Conservation (phyloP, 2,329 filamentous ascomycete species). For the Fusarium torulosum region DNA sequence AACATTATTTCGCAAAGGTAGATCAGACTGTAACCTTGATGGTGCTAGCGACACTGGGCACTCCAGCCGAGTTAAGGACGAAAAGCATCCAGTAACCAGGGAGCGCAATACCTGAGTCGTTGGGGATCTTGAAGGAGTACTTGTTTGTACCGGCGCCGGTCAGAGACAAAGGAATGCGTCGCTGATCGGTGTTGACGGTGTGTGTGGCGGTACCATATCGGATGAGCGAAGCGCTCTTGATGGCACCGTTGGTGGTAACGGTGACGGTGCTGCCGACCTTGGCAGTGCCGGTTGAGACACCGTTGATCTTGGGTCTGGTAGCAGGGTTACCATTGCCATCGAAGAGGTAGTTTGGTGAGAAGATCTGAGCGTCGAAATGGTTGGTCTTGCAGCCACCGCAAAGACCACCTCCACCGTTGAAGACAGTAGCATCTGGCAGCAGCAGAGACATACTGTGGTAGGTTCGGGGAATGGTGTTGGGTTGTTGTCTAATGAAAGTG, state of each 20-base stretch:
- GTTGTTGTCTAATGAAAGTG: conserved; percentile 26
- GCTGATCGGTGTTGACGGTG: conserved; percentile 42
- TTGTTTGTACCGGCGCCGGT: conserved; percentile 24
- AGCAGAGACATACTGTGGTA: conserved; percentile 38
- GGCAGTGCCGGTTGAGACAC: conserved; percentile 21
- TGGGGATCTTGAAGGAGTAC: conserved; percentile 33
- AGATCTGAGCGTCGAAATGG: conserved; percentile 43
- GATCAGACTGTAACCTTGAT: conserved; percentile 32
- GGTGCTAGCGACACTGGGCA: conserved; percentile 38
- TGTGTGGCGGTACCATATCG: conserved; percentile 41
- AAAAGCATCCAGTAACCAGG: conserved; percentile 45
- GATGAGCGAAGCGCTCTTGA: conserved; percentile 33
- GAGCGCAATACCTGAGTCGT: conserved; percentile 35
- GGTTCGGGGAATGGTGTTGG: conserved; percentile 27
- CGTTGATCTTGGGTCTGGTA: conserved; percentile 29
- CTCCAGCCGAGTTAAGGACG: conserved; percentile 34
- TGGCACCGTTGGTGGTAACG: conserved; percentile 16
- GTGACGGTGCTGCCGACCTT: conserved; percentile 35
- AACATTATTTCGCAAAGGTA: background rate
- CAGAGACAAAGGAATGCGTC: conserved; percentile 33
- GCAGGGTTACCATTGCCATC: conserved; percentile 31
- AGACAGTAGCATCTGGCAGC: conserved; percentile 36
- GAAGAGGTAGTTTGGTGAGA: conserved; percentile 35
- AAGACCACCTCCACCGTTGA: conserved; percentile 31
- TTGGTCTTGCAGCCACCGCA: conserved; percentile 34